Conservation (phyloP, 805 yeast genomes). For the Wickerhamiella azyma region DNA sequence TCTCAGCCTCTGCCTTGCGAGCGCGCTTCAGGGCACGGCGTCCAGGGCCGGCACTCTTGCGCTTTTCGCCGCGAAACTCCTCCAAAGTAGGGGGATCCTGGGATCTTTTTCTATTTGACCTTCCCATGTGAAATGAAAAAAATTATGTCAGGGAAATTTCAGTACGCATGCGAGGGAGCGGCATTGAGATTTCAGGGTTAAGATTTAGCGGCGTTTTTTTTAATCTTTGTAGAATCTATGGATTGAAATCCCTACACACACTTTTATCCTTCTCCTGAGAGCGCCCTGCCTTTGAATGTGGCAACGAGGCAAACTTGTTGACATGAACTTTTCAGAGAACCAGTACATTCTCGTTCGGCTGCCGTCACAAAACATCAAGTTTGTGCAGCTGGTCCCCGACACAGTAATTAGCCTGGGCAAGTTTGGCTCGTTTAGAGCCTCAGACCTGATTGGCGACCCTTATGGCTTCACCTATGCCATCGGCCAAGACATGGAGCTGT, state of each 20-base stretch:
- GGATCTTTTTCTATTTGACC: conserved; percentile 95
- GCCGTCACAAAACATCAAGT: conserved; percentile 69
- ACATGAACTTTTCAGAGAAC: conserved; percentile 22
- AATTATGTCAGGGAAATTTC: conserved; percentile 7
- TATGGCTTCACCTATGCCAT: conserved; percentile 88
- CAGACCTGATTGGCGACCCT: conserved; percentile 63
- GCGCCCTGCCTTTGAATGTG: not conserved
- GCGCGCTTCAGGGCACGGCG: conserved; percentile 21
- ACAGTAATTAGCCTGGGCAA: conserved; percentile 68
- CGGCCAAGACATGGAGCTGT: conserved; percentile 32
- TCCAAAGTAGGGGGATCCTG: conserved; percentile 83
- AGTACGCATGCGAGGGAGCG: not conserved
- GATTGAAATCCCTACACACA: too few relatives aligned
- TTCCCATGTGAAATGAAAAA: conserved; percentile 9
- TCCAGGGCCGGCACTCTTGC: conserved; percentile 18
- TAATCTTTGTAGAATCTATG: too few relatives aligned
- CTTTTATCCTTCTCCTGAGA: too few relatives aligned
- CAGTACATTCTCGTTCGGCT: conserved; percentile 53
- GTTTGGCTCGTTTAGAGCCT: conserved; percentile 72
- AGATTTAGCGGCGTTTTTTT: not conserved
- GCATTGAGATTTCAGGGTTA: not conserved
- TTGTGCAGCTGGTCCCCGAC: conserved; percentile 50
- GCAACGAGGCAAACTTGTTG: not conserved
- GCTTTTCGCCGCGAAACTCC: conserved; percentile 41
- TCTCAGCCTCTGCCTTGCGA: conserved; percentile 17